Base-by-base conservation (phyloP, 129 eudicot genomes). In the Erigeron canadensis region DNA sequence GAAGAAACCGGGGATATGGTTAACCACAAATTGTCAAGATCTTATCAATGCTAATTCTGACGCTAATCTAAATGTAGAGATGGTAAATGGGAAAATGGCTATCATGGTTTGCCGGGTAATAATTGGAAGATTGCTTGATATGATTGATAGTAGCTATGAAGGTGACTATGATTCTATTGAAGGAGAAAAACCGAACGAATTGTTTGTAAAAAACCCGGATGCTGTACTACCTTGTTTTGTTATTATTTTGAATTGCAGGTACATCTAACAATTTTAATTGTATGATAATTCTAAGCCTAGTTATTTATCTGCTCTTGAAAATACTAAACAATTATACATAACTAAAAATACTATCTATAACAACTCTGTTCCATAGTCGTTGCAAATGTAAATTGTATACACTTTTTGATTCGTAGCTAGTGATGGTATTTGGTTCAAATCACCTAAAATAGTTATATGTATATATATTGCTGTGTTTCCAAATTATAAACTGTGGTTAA, bases 201-300 rank as follows among this genome's bases (percentile, higher is more conserved):
- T 83, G 70, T 77, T 83, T 73, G 81, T 83, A 39, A 75, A 39
- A 48, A 74, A 83, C 44, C 70, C 87, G 10, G 75, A 71, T 59
- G 85, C 86, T 57, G 84, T 86, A 41, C 69, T 86, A 22, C 84
- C 85, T 48, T 83, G 90, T 44, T 86, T 86, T 72, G 77, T 75
- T 16, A 56, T 86, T 55, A 67, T 80, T 22, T 63, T 85, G 47
- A 67, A 79, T 22, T 85, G 64, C 44, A 71, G 42, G 50, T 53
- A 78, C 42, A 16, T 44, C 66, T 51, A 43, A 70, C 10, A 17
- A 8, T 28, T 51, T 34, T n/a, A n/a, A n/a, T n/a, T 56, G 50
- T 62, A 10, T 55, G 44, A 48, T 13, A 68, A 37, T 38, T 22
- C 3, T 28, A 28, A 28, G 0, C 34, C 34, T 28, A 28, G 34